These are phyloP conservation scores for Phytopythium boreale DNA, from an alignment of 352 stramenopile species.

Conservation along the genomic window DNA sequence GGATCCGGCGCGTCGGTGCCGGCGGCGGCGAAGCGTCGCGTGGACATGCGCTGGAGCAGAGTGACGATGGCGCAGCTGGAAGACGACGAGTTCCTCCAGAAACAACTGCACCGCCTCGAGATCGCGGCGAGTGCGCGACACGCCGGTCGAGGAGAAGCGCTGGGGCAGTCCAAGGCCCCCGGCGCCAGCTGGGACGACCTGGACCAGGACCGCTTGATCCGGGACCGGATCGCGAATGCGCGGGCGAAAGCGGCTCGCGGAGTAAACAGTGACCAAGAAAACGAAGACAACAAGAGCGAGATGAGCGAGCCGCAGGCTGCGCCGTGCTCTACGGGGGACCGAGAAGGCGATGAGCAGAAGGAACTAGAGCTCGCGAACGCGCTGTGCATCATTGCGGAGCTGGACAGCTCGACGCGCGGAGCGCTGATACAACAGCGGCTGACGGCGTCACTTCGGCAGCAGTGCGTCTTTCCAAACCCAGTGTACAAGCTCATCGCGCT, in stretches of 20 bases:
- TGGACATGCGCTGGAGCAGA: slow-evolving; percentile 66
- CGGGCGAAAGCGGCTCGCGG: slow-evolving; percentile 19
- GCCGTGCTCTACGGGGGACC: neutral
- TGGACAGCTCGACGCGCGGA: slow-evolving; percentile 39
- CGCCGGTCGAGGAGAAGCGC: neutral
- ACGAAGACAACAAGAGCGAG: slow-evolving; percentile 17
- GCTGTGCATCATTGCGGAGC: slow-evolving; percentile 45
- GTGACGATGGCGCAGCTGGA: slow-evolving; percentile 55
- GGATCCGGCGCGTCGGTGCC: neutral
- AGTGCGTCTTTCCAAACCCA: slow-evolving; percentile 49
- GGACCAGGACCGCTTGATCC: slow-evolving; percentile 18
- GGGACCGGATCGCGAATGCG: slow-evolving; percentile 17
- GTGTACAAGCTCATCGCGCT: slow-evolving; percentile 54
- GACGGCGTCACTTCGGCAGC: slow-evolving; percentile 30
- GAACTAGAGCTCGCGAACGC: slow-evolving; percentile 46
- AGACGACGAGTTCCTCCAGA: slow-evolving; percentile 66
- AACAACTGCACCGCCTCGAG: slow-evolving; percentile 64
- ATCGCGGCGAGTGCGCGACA: slow-evolving; percentile 31
- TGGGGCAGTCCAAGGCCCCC: neutral
- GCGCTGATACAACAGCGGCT: slow-evolving; percentile 50
- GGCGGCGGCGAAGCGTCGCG: slow-evolving; percentile 14
- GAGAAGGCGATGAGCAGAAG: slow-evolving; percentile 9
- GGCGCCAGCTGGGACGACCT: neutral
- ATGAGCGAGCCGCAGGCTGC: neutral
- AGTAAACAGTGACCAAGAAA: slow-evolving; percentile 19